Percentiles rank a stretch among this genome's conserved stretches.
phyloP scores from a whole-genome alignment of 345 rosid genomes.

The Eucalyptus curtisii region DNA sequence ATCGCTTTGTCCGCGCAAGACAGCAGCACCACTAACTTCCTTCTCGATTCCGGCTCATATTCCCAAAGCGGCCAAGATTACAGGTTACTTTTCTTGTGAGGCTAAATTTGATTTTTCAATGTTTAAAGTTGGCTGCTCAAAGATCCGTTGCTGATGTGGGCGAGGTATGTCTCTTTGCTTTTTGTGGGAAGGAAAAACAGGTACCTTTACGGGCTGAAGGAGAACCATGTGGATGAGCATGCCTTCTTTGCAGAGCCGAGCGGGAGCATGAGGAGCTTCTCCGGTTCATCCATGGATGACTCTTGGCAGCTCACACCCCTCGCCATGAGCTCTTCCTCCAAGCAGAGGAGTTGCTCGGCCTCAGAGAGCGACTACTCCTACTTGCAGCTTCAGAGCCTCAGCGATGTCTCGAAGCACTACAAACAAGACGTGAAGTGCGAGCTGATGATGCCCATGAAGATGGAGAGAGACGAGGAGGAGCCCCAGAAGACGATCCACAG shows the following conservation, averaged over 20 bases:
- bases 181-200: slow-evolving; percentile 22
- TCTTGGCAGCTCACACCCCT: slow-evolving; percentile 58
- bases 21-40: slow-evolving; percentile 18
- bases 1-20: slow-evolving; percentile 10
- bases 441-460: slow-evolving; percentile 8
- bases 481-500: slow-evolving; percentile 62
- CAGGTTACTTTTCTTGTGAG: slow-evolving; percentile 21
- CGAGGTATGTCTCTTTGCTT: not conserved
- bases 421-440: not conserved
- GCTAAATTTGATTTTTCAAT: not conserved
- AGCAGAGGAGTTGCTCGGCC: not conserved
- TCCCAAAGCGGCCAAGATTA: slow-evolving; percentile 23
- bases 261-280: not conserved
- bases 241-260: not conserved
- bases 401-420: slow-evolving; percentile 15
- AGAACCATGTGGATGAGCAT: not conserved
- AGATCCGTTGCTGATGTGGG: not conserved
- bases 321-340: slow-evolving; percentile 36
- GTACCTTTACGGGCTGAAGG: slow-evolving; percentile 12
- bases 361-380: slow-evolving; percentile 31
- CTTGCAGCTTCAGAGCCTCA: slow-evolving; percentile 45
- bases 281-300: slow-evolving; percentile 41
- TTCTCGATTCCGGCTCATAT: slow-evolving; percentile 29
- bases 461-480: slow-evolving; percentile 29
- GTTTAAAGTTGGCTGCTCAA: not conserved